A percentile compares a stretch with the other conserved stretches of the same genome.
Evolutionary conservation across 83 land plant genomes (phyloP).

Genomic region (Larix sibirica): DNA sequence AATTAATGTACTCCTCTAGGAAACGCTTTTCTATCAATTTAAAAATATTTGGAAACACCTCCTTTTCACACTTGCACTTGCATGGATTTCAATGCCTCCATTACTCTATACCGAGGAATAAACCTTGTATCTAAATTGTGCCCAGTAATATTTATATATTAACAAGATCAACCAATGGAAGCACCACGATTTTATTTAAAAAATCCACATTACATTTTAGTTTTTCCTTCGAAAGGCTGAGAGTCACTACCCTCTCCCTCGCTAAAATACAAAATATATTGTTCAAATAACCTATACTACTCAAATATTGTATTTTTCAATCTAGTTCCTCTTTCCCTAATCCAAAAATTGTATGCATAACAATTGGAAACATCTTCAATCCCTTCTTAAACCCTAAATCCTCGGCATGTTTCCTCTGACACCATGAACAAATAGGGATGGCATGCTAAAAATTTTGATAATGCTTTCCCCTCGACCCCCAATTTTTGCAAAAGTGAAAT

Average conservation of each 20-base stretch:
- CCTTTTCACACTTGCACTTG: slow-evolving; percentile 10
- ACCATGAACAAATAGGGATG: neutral
- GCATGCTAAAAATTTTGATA: neutral
- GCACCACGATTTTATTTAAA: slow-evolving; percentile 4
- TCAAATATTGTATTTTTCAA: neutral
- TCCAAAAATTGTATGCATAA: neutral
- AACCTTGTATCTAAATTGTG: slow-evolving; percentile 16
- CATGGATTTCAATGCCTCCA: slow-evolving; percentile 22
- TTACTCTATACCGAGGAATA: slow-evolving; percentile 22
- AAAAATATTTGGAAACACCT: neutral
- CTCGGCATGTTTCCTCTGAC: neutral
- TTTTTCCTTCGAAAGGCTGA: slow-evolving; percentile 13
- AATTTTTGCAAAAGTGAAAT: too few relatives aligned
- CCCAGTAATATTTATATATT: neutral
- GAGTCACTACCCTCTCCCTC: neutral
- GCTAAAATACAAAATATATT: neutral
- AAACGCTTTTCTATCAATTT: slow-evolving; percentile 7
- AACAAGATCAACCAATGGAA: neutral
- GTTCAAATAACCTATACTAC: neutral
- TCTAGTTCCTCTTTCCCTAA: neutral
- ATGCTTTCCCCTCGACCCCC: neutral
- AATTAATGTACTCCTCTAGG: slow-evolving; percentile 14
- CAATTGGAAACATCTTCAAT: neutral
- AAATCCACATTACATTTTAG: slow-evolving; percentile 16
- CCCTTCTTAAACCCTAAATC: neutral